Evolutionary conservation across 202 grass and related monocot genomes (phyloP).

Genomic region (Schoenoplectus triqueter): DNA sequence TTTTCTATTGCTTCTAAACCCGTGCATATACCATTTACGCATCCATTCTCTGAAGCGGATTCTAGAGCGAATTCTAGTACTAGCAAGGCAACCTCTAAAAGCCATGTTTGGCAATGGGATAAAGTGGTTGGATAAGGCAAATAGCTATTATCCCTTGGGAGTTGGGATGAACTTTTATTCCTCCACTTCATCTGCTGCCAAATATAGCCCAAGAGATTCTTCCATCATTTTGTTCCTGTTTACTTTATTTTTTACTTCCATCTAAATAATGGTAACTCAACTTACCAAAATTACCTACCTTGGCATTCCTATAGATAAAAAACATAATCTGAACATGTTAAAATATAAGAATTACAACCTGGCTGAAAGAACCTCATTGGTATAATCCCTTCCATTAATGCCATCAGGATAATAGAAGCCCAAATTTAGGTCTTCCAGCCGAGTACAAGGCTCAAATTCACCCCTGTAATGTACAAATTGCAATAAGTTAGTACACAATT

Average conservation of each 20-base stretch:
- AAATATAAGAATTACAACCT: slow-evolving; percentile 47
- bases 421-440: slow-evolving; percentile 71
- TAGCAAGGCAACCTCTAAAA: slow-evolving; percentile 17
- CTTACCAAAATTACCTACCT: too few relatives aligned
- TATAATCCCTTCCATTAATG: slow-evolving; percentile 38
- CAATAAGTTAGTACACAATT: slow-evolving; percentile 31
- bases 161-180: background rate
- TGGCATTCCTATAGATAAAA: background rate
- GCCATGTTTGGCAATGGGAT: background rate
- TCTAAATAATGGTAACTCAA: background rate
- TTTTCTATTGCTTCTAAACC: too few relatives aligned
- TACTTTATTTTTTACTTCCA: background rate
- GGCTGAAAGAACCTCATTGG: slow-evolving; percentile 48
- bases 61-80: too few relatives aligned
- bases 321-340: background rate
- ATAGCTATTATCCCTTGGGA: background rate
- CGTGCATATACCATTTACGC: too few relatives aligned
- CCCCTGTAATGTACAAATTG: slow-evolving; percentile 34
- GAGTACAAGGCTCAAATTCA: slow-evolving; percentile 56
- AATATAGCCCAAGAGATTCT: slow-evolving; percentile 8
- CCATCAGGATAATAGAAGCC: slow-evolving; percentile 46
- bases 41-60: too few relatives aligned
- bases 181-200: background rate
- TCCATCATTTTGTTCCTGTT: background rate
- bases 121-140: background rate